phyloP scores from a whole-genome alignment of 306 rosid species.

The Lathyrus aphaca region DNA sequence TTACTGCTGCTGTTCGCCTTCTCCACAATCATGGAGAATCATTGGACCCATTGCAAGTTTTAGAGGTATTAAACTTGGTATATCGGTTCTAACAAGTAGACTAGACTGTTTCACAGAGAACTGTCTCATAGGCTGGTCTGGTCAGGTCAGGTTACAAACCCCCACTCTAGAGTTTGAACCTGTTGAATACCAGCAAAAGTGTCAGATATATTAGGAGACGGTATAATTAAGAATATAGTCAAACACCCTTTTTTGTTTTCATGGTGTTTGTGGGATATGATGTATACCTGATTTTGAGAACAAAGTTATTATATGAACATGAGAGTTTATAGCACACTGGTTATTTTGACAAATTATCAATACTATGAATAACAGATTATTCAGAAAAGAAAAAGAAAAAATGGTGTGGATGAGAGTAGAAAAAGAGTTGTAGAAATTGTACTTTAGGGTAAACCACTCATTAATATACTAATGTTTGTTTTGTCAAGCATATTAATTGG shows the following conservation, averaged over 20 bases:
- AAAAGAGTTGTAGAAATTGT: background rate
- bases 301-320: too few relatives aligned
- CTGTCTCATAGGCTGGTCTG: constrained; percentile 1
- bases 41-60: constrained; percentile 88
- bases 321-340: too few relatives aligned
- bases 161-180: background rate
- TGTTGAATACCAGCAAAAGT: background rate
- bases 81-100: constrained; percentile 11
- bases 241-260: background rate
- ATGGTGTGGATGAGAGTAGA: background rate
- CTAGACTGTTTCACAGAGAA: background rate
- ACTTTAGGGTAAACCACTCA: constrained; percentile 17
- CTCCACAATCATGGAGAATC: constrained; percentile 99
- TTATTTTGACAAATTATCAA: too few relatives aligned
- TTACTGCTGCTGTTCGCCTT: too few relatives aligned
- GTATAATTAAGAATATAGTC: background rate
- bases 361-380: too few relatives aligned
- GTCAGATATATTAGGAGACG: background rate
- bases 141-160: constrained; percentile 7
- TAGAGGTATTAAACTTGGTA: constrained; percentile 66
- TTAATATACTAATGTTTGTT: background rate
- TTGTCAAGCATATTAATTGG: background rate
- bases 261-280: too few relatives aligned
- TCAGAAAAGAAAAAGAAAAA: too few relatives aligned
- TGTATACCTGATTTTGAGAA: too few relatives aligned